A percentile compares a stretch with the other conserved stretches of the same genome.
Evolutionary conservation across 169 alveolate species (phyloP).

Genomic region (Plasmodium knowlesi): DNA sequence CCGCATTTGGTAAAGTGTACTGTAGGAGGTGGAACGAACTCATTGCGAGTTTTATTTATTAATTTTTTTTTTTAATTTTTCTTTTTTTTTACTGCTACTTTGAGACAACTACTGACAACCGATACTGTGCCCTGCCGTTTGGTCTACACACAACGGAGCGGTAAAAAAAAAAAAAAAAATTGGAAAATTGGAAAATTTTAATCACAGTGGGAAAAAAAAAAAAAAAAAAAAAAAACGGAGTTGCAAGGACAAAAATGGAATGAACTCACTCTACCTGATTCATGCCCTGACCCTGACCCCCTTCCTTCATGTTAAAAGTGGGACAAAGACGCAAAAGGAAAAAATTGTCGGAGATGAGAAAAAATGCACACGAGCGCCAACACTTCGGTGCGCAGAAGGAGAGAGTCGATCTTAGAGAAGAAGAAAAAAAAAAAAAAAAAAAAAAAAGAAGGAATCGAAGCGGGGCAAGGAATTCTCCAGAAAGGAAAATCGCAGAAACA

Average conservation of each 20-base stretch:
- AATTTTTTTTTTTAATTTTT: background rate
- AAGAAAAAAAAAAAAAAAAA: background rate
- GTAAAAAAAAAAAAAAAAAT: background rate
- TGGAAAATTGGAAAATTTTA: too few species aligned
- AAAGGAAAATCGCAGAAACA: background rate
- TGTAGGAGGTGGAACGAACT: background rate
- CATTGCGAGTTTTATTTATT: background rate
- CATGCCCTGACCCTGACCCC: background rate
- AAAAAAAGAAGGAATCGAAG: background rate
- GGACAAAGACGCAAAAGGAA: background rate
- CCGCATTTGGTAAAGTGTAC: background rate
- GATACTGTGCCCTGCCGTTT: background rate
- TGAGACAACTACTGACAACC: background rate
- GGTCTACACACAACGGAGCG: background rate
- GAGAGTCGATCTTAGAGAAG: background rate
- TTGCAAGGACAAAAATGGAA: background rate
- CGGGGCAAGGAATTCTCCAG: background rate
- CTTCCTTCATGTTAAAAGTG: background rate
- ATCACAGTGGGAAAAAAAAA: background rate
- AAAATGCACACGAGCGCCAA: background rate
- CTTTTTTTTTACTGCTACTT: background rate
- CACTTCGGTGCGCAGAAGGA: background rate
- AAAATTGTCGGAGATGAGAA: background rate
- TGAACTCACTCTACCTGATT: background rate
- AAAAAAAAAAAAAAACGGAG: background rate